Evolutionary conservation across 176 grass and related monocot genomes (phyloP).

Genomic region (Eragrostis nindensis): DNA sequence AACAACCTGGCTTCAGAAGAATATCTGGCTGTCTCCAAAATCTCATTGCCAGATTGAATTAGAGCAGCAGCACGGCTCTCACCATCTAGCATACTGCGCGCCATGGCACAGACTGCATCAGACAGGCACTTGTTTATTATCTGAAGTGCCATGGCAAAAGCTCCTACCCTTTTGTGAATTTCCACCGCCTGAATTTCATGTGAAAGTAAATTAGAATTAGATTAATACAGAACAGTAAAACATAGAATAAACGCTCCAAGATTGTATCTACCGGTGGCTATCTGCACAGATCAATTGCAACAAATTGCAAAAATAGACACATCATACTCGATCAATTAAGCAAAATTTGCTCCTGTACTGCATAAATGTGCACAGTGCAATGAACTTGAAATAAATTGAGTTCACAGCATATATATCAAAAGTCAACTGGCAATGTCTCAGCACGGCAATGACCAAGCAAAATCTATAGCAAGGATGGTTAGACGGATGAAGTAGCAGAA

Average conservation of each 20-base stretch:
- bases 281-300: not conserved
- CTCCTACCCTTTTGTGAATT: conserved; percentile 90
- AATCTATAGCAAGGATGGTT: conserved; percentile 28
- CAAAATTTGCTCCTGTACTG: conserved; percentile 13
- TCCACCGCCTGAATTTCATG: conserved; percentile 70
- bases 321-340: conserved; percentile 5
- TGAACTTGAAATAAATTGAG: not conserved
- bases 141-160: conserved; percentile 93
- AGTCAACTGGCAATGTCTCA: not conserved
- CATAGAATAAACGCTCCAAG: not conserved
- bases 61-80: conserved; percentile 77
- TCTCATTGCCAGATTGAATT: conserved; percentile 86
- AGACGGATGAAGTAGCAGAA: conserved; percentile 13
- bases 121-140: conserved; percentile 96
- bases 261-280: not conserved
- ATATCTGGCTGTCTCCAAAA: conserved; percentile 79
- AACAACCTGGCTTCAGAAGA: conserved; percentile 83
- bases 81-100: conserved; percentile 68
- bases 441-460: not conserved
- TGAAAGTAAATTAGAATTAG: conserved; percentile 36
- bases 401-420: not conserved
- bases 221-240: conserved; percentile 31
- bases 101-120: conserved; percentile 86
- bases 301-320: not conserved
- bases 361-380: conserved; percentile 4